A percentile compares a stretch with the other conserved stretches of the same genome.
These are phyloP conservation scores for Gilbertella persicaria DNA, from an alignment of 371 early-diverging fungal genomes.

Conservation along the genomic window DNA sequence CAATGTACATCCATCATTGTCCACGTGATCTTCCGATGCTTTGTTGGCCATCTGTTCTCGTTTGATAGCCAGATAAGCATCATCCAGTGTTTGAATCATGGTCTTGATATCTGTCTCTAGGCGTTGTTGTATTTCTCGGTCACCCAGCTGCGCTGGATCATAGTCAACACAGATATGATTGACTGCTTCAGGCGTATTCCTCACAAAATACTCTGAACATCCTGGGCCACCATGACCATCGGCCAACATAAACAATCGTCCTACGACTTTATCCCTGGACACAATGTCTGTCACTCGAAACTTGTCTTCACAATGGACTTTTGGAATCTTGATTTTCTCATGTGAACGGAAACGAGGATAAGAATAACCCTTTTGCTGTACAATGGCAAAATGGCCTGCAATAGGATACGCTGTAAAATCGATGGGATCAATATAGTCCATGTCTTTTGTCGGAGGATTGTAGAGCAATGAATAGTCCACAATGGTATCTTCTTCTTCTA, in stretches of 20 bases:
- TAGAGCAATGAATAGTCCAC: constrained; percentile 41
- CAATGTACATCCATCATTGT: constrained; percentile 85
- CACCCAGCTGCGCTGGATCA: constrained; percentile 35
- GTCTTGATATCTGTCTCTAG: constrained; percentile 53
- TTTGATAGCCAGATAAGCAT: constrained; percentile 58
- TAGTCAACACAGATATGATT: constrained; percentile 53
- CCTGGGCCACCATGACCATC: constrained; percentile 72
- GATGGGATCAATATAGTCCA: constrained; percentile 40
- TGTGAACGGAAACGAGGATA: constrained; percentile 64
- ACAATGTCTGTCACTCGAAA: constrained; percentile 63
- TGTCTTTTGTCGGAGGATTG: constrained; percentile 33
- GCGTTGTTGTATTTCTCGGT: constrained; percentile 37
- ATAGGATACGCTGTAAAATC: constrained; percentile 45
- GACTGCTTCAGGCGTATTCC: constrained; percentile 53
- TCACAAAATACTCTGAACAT: constrained; percentile 63
- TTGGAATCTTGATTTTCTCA: constrained; percentile 58
- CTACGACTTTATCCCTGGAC: constrained; percentile 24
- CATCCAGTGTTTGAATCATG: constrained; percentile 55
- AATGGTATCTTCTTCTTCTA: constrained; percentile 45
- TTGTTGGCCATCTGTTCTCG: constrained; percentile 28
- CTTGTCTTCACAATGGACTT: constrained; percentile 64
- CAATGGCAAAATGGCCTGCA: constrained; percentile 57
- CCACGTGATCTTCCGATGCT: constrained; percentile 25
- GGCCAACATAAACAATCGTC: constrained; percentile 61
- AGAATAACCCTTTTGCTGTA: constrained; percentile 66